A percentile compares a stretch with the other conserved stretches of the same genome.
Evolutionary conservation across 306 rosid genomes (phyloP).

Genomic region (Glycine soja): DNA sequence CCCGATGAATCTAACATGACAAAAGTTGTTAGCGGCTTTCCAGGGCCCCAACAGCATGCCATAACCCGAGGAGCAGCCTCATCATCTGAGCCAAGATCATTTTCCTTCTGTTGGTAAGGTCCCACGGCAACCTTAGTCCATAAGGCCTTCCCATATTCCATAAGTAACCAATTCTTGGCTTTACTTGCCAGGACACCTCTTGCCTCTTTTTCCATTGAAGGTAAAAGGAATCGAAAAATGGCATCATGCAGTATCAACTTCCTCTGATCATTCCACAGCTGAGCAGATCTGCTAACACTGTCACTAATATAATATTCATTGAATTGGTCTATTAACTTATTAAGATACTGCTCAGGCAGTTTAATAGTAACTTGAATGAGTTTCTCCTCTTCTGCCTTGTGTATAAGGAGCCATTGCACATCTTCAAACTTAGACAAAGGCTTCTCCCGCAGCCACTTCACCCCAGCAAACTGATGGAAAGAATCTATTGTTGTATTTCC

Average conservation of each 20-base stretch:
- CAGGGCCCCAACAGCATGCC: conserved; percentile 99
- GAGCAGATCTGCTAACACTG: conserved; percentile 97
- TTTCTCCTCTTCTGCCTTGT: conserved; percentile 96
- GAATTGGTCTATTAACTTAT: conserved; percentile 79
- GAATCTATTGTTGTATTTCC: conserved; percentile 84
- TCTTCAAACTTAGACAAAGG: conserved; percentile 85
- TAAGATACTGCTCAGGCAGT: conserved; percentile 77
- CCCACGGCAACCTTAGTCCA: conserved; percentile 95
- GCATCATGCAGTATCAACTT: conserved; percentile 90
- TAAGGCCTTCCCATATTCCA: conserved; percentile 86
- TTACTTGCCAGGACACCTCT: conserved; percentile 74
- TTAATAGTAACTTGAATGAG: conserved; percentile 91
- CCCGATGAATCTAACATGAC: conserved; percentile 97
- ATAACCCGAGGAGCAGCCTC: conserved; percentile 97
- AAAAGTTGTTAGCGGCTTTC: conserved; percentile 95
- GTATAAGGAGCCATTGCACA: conserved; percentile 97
- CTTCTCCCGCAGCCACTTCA: conserved; percentile 94
- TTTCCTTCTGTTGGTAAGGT: conserved; percentile 92
- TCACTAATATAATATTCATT: conserved; percentile 92
- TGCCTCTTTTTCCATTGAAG: conserved; percentile 97
- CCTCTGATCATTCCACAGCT: conserved; percentile 98
- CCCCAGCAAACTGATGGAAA: conserved; percentile 85
- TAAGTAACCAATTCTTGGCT: conserved; percentile 82
- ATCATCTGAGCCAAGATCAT: conserved; percentile 80
- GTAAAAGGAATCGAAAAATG: conserved; percentile 80